Base-by-base conservation (phyloP, 768 basidiomycete species). In the Suillus alpinus region DNA sequence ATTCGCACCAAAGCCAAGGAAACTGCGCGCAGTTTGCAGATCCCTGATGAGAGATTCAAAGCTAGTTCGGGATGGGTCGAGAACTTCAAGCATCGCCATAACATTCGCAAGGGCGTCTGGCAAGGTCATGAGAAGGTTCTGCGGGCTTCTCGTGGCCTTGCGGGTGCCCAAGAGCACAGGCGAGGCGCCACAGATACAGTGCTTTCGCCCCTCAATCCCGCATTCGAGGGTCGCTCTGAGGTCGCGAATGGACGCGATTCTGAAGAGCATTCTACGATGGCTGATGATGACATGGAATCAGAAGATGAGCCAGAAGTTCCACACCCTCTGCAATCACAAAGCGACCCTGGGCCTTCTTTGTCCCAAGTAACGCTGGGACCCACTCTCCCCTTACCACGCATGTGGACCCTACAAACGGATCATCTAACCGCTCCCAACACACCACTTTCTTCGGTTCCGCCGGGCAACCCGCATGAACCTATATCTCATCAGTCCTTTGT, bases 51-150 rank as follows among this genome's bases (percentile, higher is more conserved):
- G 59, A 82, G 84, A 71, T 95, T 95, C 83, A 95, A 94, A 75
- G 93, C 91, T n/a, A 91, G 88, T 69, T 86, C 89, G 10, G 92
- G 92, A 4, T 95, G 94, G 94, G 82, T 95, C 58, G 92, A 95
- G 71, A 92, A 92, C 71, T 95, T 94, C 80, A 95, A 94, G 76
- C 82, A 84, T 66, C 86, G 94, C 37, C 84, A 89, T 64, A 85
- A 85, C 61, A 91, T 95, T 62, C 82, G 85, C 46, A 83, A 83
- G 26, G 91, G 91, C 1, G 75, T 81, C 20, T 87, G 83, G 82
- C 75, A 72, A 20, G 78, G 80, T 31, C 70, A 70, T 34, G 80
- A 77, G 57, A 76, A 73, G 49, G 69, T 69, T 57, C 65, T 69
- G 40, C 74, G 75, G 59, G 67, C 70, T 20, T 58, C 70, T 47